These are phyloP conservation scores for Ambrosia artemisiifolia DNA, from an alignment of 129 eudicot species.

Conservation along the genomic window DNA sequence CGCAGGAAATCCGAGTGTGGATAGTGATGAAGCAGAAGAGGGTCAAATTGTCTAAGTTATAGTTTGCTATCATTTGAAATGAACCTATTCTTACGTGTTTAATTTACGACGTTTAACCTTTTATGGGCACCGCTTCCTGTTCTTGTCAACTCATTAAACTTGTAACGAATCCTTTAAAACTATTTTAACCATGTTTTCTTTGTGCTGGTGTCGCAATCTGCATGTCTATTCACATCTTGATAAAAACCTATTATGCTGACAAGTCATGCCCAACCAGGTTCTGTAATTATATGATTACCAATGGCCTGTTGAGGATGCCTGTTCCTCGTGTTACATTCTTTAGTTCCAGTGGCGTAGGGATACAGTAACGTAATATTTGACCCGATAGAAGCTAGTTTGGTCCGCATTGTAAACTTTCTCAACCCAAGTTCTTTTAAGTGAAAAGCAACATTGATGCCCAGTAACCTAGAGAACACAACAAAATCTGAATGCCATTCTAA, in stretches of 20 bases:
- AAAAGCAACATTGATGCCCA: constrained; percentile 1
- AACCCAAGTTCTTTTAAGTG: neutral
- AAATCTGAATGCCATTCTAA: neutral
- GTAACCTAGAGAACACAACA: neutral
- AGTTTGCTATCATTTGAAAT: neutral
- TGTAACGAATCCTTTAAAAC: neutral
- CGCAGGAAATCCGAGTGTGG: no score
- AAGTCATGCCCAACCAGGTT: neutral
- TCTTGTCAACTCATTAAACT: neutral
- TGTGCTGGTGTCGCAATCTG: neutral
- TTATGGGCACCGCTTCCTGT: neutral
- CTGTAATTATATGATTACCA: neutral
- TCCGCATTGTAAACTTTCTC: neutral
- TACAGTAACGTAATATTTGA: no score
- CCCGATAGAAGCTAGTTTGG: no score
- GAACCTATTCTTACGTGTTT: neutral
- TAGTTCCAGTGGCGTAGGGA: no score
- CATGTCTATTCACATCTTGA: no score
- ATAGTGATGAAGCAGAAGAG: neutral
- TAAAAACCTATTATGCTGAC: neutral
- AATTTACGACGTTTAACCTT: no score
- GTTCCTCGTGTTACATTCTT: no score
- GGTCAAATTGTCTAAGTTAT: neutral
- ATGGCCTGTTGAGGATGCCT: neutral
- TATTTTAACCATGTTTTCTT: neutral